Base-by-base conservation (phyloP, 305 asterid genomes). In the Fraxinus platypoda region DNA sequence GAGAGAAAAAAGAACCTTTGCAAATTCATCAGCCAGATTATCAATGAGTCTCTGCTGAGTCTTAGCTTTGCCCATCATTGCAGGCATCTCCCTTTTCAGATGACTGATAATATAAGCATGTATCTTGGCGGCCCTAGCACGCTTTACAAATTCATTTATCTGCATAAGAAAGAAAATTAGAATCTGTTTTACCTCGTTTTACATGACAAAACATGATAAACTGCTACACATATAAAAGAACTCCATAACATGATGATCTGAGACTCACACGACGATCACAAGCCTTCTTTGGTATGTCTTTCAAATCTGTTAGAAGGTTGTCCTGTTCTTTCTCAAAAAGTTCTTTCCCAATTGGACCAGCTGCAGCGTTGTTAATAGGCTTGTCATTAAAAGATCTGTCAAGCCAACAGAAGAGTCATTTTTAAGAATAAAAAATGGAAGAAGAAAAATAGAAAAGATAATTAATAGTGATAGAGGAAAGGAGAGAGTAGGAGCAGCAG, bases 291-390 rank as follows among this genome's bases (percentile, higher is more conserved):
- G 98, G 99, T 84, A 95, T 91, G 88, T 92, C 89, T 87, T 89
- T 95, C 77, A 93, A 85, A 88, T 95, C 98, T 19, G 87, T 12
- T 41, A 95, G 95, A 83, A 95, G 97, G 84, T 94, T 96, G 30
- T 94, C 97, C 78, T 95, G 99, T 82, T 95, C 99, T 89, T 90
- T 95, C 91, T 93, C 99, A 84, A 94, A 94, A 37, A 95, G 99
- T 52, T 87, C 95, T 84, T 80, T 92, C 59, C 99, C 99, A 21
- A 92, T 87, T 66, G 98, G 99, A 80, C 99, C 99, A 80, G 91
- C 80, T 74, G 89, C 88, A 81, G 86, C 90, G 79, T 82, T 93
- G 73, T 90, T 93, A 78, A 95, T 93, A 34, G 99, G 99, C 83
- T 91, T 93, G 87, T 95, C 99, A 72, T 93, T 95, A 70, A 95